phyloP scores from a whole-genome alignment of 306 rosid species.

The Vigna radiata region DNA sequence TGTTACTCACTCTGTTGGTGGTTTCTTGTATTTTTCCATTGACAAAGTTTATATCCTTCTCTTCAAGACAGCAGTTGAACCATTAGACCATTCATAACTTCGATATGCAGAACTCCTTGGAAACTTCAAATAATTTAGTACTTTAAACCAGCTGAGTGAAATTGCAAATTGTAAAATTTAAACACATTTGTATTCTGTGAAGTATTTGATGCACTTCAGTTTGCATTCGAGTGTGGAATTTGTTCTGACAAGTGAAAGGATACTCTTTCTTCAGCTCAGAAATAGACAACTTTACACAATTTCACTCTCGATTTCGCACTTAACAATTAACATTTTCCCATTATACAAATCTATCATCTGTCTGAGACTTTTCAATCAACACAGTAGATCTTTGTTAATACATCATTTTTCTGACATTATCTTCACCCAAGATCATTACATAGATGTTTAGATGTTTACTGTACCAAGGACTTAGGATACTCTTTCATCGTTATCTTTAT shows the following conservation, averaged over 20 bases:
- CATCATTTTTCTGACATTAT: background rate
- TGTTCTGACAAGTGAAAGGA: slow-evolving; percentile 29
- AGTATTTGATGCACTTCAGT: slow-evolving; percentile 38
- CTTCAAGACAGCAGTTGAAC: slow-evolving; percentile 94
- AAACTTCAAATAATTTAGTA: slow-evolving; percentile 28
- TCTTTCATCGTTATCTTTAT: no score
- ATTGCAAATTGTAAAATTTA: slow-evolving; percentile 30
- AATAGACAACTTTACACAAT: slow-evolving; percentile 8
- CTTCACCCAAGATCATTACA: background rate
- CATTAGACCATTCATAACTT: slow-evolving; percentile 62
- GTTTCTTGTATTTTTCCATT: slow-evolving; percentile 89
- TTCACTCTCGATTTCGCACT: background rate
- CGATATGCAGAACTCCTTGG: slow-evolving; percentile 38
- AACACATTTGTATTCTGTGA: slow-evolving; percentile 38
- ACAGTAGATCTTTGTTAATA: background rate
- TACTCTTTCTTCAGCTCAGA: slow-evolving; percentile 24
- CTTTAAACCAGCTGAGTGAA: slow-evolving; percentile 46
- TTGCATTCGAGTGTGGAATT: slow-evolving; percentile 37
- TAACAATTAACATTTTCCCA: background rate
- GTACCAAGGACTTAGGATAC: no score
- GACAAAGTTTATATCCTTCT: slow-evolving; percentile 96
- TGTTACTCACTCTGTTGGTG: slow-evolving; percentile 90
- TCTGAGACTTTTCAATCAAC: background rate
- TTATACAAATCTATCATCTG: background rate
- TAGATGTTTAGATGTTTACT: no score